Base-by-base conservation (phyloP, 306 rosid species). In the Lupinus albus region DNA sequence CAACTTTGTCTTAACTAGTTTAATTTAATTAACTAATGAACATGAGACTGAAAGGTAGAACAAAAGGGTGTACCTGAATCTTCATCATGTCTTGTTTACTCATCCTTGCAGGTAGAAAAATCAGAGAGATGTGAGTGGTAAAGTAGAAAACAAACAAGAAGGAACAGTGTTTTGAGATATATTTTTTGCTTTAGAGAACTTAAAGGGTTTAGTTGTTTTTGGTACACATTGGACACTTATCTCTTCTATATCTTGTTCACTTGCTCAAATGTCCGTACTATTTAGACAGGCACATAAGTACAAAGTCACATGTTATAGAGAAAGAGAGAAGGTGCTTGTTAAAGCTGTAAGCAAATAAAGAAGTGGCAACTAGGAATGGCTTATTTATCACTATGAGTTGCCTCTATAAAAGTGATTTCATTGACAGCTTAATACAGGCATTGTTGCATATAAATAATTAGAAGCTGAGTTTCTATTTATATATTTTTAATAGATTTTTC, bases 71-170 rank as follows among this genome's bases (percentile, higher is more conserved):
- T 44, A 92, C 98, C 98, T 89, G 93, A 80, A 80, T 25, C 83
- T 86, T 86, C 86, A 80, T 61, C 69, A 52, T 55, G 74, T 89
- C 98, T 72, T 88, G 98, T 82, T 89, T 93, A 64, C 78, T 88
- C 98, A 89, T 93, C 17, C 44, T 75, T 48, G 61, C 73, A 7
- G 48, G 57, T 33, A 58, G 64, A 74, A 57, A 44, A 51, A 47
- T 65, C 9, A 48, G 42, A 46, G 49, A 61, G 21, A 64, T 32
- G 68, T 28, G 68, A 66, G 64, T 25, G 61, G 47, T 13, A 20
- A 61, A 67, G 44, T 55, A 58, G 61, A 70, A 64, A 66, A 70
- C 11, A 61, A 44, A 42, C 1, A 5, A 15, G 51, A 6, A 12
- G 46, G 6, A 39, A 4, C 12, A 28, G 63, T 38, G 62, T 57